Evolutionary conservation across 2,329 filamentous ascomycete species (phyloP), one percentile per base, ranked within the genome.

Genomic region (Cladosporium halotolerans): DNA sequence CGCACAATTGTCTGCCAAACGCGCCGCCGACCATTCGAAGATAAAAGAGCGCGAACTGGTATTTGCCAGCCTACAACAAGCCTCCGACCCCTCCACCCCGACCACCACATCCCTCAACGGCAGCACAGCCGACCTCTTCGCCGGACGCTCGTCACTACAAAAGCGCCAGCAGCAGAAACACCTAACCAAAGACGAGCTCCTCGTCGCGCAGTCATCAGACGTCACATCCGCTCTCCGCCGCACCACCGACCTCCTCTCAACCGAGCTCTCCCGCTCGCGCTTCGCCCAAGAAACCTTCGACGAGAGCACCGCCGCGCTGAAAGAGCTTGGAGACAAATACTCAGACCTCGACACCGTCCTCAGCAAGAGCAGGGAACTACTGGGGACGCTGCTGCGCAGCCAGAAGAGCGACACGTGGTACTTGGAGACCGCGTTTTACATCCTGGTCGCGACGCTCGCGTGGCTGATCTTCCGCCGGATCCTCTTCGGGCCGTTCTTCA

Each of bases 371-470:
- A 80, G 82, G 59, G 84, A 84, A 52, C 76, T 99, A 14, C 80
- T 96, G 7, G 82, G 83, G 6, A 89, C 88, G 14, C 76, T 99
- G 43, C 74, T 97, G 44, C 82, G 83, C 57, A 93, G 88, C 58
- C 89, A 95, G 67, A 99, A 99, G 77, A 93, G 86, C 60, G 93
- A 99, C 68, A 96, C 91, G 2, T 99, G 93, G 93, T 99, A 99
- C 68, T 80, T 99, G 33, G 87, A 93, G 71, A 95, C 88, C 36
- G 83, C 91, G 2, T 84, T 97, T 60, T 95, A 91, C 67, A 78
- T 96, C 62, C 79, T 97, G 13, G 65, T 86, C 18, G 80, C 74
- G 5, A 96, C 90, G 1, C 36, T 53, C 2, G 77, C 76, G 31
- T 99, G 93, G 93, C 78, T 99, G 7, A 67, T 96, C 6, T 96